phyloP scores from a whole-genome alignment of 495 filamentous ascomycete species.

The Cercophora newfieldiana region DNA sequence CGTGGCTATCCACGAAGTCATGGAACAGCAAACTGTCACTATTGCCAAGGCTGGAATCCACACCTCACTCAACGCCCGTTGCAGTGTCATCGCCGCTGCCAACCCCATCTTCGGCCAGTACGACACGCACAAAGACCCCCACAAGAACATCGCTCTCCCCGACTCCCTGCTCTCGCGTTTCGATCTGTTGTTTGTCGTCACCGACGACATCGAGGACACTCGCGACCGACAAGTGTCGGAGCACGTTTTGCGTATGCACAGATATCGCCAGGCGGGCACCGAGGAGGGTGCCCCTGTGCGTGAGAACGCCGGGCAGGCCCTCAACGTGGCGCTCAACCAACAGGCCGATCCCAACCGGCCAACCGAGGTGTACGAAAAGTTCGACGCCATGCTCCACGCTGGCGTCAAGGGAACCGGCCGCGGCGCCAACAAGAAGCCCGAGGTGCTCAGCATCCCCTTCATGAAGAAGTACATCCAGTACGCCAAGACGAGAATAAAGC shows the following conservation, averaged over 20 bases:
- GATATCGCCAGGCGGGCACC: constrained; percentile 88
- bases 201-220: constrained; percentile 94
- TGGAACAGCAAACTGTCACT: constrained; percentile 99
- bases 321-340: constrained; percentile 85
- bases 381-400: constrained; percentile 91
- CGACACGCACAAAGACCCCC: constrained; percentile 96
- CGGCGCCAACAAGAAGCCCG: constrained; percentile 69
- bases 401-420: constrained; percentile 79
- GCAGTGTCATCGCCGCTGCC: constrained; percentile 93
- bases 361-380: constrained; percentile 95
- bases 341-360: constrained; percentile 67
- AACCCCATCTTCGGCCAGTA: constrained; percentile 99
- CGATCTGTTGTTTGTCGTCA: constrained; percentile 96
- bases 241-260: constrained; percentile 96
- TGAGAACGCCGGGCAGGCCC: constrained; percentile 78
- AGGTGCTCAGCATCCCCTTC: constrained; percentile 97
- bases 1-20: constrained; percentile 99
- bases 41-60: constrained; percentile 99
- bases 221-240: constrained; percentile 90
- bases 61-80: constrained; percentile 94
- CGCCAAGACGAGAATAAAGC: constrained; percentile 89
- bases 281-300: constrained; percentile 96
- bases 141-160: constrained; percentile 96
- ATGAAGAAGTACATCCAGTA: constrained; percentile 99
- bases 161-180: constrained; percentile 98